A percentile compares a stretch with the other conserved stretches of the same genome.
Evolutionary conservation across 202 grass and related monocot genomes (phyloP).

Genomic region (Panicum virgatum): DNA sequence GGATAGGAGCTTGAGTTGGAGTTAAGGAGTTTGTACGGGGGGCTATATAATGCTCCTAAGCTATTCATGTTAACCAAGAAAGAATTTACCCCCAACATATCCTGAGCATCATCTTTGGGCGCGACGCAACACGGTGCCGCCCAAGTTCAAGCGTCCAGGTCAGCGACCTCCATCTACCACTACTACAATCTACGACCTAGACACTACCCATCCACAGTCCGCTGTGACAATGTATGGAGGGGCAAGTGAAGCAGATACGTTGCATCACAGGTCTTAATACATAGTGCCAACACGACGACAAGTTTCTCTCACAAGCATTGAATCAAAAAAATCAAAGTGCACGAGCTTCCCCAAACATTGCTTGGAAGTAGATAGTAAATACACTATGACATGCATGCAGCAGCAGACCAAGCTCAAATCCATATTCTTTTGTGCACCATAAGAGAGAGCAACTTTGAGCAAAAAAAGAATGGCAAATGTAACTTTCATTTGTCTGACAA

Average conservation of each 20-base stretch:
- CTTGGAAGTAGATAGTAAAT: not conserved
- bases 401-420: constrained; percentile 7
- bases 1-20: no score
- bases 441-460: not conserved
- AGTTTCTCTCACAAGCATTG: not conserved
- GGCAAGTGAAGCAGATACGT: constrained; percentile 5
- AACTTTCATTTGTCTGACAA: not conserved
- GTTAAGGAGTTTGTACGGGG: no score
- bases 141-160: no score
- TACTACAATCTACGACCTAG: no score
- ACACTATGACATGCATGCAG: not conserved
- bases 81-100: no score
- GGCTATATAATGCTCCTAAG: no score
- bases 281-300: not conserved
- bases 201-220: no score
- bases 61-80: no score
- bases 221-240: not conserved
- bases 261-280: not conserved
- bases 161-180: no score
- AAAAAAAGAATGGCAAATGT: not conserved
- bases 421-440: not conserved
- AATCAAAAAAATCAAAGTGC: constrained; percentile 8
- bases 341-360: not conserved
- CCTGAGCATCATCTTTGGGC: no score
- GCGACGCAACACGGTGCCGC: no score